Evolutionary conservation across 139 green algal species (phyloP), one percentile per base, ranked within the genome.

Genomic region (Chlamydomonas asymmetrica): DNA sequence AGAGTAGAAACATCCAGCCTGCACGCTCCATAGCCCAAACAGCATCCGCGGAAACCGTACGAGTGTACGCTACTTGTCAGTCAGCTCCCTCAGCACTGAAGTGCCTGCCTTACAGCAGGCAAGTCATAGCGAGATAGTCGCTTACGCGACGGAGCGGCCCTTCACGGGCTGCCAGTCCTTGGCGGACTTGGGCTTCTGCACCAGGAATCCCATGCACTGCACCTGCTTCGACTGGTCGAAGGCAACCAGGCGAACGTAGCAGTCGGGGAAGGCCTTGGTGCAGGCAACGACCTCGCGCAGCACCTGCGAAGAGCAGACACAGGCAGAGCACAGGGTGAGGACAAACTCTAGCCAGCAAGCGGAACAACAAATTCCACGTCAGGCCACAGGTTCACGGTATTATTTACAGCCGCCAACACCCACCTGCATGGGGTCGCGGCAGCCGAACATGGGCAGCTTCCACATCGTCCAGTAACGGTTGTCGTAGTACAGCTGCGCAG

Each of bases 401-500:
- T 31, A 34, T 59, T 7, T n/a, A 25, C 43, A 40, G 40, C n/a
- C 18, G 74, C n/a, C n/a, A n/a, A n/a, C n/a, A n/a, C n/a, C n/a
- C n/a, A n/a, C n/a, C 84, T 97, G 84, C 73, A 77, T 73, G 74
- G 92, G 66, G 90, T 98, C 88, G 67, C 79, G 94, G 96, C 96
- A 99, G 87, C 96, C 96, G 93, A 98, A 99, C 94, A 99, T 98
- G 88, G 96, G 96, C 84, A 99, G 94, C 96, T 99, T 99, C 91
- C 92, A 99, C 95, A 99, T 97, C 23, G 94, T 97, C 96, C 96
- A 99, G 95, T 98, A 98, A 40, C 92, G 85, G 90, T 95, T 97
- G 83, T 97, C 91, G 82, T 94, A 94, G 92, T 96, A 97, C 65
- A 82, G 75, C 86, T 90, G 83, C 66, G 48, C 20, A 69, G 62